Base-by-base conservation (phyloP, 225 moss, liverwort and hornwort species). In the Ulota crispa region DNA sequence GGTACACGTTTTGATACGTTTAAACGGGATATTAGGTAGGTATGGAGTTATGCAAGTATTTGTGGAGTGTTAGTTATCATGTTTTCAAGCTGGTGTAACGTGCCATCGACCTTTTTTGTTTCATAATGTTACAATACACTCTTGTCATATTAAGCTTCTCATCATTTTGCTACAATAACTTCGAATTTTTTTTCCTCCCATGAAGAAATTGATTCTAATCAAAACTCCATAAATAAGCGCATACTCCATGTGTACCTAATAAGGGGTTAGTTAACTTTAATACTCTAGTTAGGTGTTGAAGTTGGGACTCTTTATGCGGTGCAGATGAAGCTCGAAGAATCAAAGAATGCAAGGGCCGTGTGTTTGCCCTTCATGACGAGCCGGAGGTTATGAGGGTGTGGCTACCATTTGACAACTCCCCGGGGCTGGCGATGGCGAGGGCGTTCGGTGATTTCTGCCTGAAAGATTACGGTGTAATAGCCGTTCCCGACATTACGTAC, bases 321-420 rank as follows among this genome's bases (percentile, higher is more conserved):
- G 81, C 87, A 90, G 90, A 86, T 56, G 90, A 90, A 85, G 87
- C 90, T 62, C 87, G 85, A 75, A 81, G 90, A 67, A 90, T 90
- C 19, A 85, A 62, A 52, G 85, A 90, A 76, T 87, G 87, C 83
- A 90, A 83, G 60, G 90, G 90, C 27, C 87, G 90, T 28, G 90
- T 90, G 26, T 90, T 90, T 69, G 90, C 90, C 15, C 87, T 90
- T 6, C 87, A 86, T 16, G 90, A 90, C 68, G 90, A 90, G 81
- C 90, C 90, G 32, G 87, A 90, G 45, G 90, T 90, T 54, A 85
- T 87, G 79, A 85, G 90, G 64, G 90, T 90, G 50, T 90, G 90
- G 90, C 82, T 90, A 79, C 90, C 90, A 26, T 85, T 78, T 34
- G 90, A 90, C 79, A 85, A 90, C 20, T 90, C 90, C 32, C 90